Conservation (phyloP, 2,329 filamentous ascomycete species). For the Fusarium xylarioides region DNA sequence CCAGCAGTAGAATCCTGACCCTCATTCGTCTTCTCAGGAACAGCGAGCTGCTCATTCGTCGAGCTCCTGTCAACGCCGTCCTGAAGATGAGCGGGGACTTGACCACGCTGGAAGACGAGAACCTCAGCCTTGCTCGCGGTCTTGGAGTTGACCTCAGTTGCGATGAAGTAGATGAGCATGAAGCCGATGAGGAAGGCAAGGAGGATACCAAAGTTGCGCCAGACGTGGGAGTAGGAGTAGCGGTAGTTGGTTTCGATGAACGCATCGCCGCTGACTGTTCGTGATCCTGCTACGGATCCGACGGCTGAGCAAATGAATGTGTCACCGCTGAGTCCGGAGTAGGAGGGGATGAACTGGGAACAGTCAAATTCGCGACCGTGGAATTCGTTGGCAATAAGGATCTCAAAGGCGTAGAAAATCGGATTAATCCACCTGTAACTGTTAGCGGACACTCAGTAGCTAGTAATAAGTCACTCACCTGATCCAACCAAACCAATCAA, state of each 20-base stretch:
- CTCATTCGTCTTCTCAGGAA: slow-evolving; percentile 37
- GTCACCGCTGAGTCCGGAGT: slow-evolving; percentile 53
- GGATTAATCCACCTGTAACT: slow-evolving; percentile 77
- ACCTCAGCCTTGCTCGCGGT: slow-evolving; percentile 72
- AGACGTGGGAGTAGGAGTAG: slow-evolving; percentile 67
- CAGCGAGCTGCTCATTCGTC: slow-evolving; percentile 45
- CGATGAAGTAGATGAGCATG: slow-evolving; percentile 69
- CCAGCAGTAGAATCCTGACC: slow-evolving; percentile 35
- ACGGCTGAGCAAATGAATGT: slow-evolving; percentile 63
- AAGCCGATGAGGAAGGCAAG: slow-evolving; percentile 72
- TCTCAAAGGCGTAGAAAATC: slow-evolving; percentile 78
- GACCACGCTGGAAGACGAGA: slow-evolving; percentile 70
- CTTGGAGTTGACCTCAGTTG: slow-evolving; percentile 71
- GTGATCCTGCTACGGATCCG: slow-evolving; percentile 63
- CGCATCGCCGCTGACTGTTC: slow-evolving; percentile 66
- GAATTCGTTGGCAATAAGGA: slow-evolving; percentile 78
- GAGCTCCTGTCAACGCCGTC: slow-evolving; percentile 38
- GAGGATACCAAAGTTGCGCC: slow-evolving; percentile 76
- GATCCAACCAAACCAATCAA: slow-evolving; percentile 79
- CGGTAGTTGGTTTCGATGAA: slow-evolving; percentile 65
- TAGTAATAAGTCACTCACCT: neutral
- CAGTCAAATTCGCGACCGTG: slow-evolving; percentile 66
- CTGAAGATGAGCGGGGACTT: slow-evolving; percentile 56
- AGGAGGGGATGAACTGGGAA: slow-evolving; percentile 58
- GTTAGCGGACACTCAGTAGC: rapidly evolving